phyloP scores from a whole-genome alignment of 192 early-diverging fungal species.

The Coemansia sp. region DNA sequence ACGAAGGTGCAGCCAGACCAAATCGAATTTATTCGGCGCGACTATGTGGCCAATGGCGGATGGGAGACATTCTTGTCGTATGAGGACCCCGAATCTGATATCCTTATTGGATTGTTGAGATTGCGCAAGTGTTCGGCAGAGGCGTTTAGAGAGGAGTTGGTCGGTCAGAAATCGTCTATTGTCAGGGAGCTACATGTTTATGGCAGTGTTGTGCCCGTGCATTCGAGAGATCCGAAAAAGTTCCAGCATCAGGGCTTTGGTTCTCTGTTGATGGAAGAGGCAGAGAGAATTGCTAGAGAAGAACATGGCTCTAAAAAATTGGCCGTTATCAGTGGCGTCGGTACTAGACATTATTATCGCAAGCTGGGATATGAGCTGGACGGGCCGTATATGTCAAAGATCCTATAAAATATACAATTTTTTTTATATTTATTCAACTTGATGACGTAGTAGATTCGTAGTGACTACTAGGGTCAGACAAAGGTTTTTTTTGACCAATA shows the following conservation, averaged over 20 bases:
- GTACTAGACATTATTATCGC: slow-evolving; percentile 96
- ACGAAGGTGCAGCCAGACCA: slow-evolving; percentile 92
- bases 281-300: slow-evolving; percentile 95
- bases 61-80: slow-evolving; percentile 99
- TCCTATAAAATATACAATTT: slow-evolving; percentile 41
- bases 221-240: slow-evolving; percentile 93
- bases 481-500: background rate
- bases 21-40: slow-evolving; percentile 93
- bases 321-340: slow-evolving; percentile 96
- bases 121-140: slow-evolving; percentile 90
- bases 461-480: background rate
- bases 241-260: slow-evolving; percentile 99
- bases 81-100: slow-evolving; percentile 96
- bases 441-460: too few relatives aligned
- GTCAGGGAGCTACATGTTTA: slow-evolving; percentile 99
- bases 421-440: too few relatives aligned
- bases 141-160: slow-evolving; percentile 91
- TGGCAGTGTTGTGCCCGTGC: slow-evolving; percentile 94
- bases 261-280: slow-evolving; percentile 98
- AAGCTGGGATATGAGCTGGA: slow-evolving; percentile 96
- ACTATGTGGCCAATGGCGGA: slow-evolving; percentile 96
- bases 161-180: slow-evolving; percentile 79
- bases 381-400: slow-evolving; percentile 96
- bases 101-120: slow-evolving; percentile 91
- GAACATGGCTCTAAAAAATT: slow-evolving; percentile 96